These are phyloP conservation scores for Dianthus caryophyllus DNA, from an alignment of 148 eudicot species.

Conservation along the genomic window DNA sequence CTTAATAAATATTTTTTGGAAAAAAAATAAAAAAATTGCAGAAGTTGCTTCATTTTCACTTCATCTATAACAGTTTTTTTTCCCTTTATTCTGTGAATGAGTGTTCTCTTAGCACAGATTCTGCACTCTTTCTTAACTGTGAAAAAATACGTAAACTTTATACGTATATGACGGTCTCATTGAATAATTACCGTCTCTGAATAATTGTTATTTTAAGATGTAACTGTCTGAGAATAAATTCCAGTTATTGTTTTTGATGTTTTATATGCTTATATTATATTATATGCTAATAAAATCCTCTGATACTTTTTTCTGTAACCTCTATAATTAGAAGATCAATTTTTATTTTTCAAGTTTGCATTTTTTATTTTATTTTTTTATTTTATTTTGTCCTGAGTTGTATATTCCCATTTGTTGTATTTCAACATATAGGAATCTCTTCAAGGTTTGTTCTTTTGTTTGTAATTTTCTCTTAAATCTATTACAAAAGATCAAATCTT, in stretches of 20 bases:
- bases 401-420: not conserved
- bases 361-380: not conserved
- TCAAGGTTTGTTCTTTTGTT: conserved; percentile 1
- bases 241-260: not conserved
- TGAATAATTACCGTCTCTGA: not conserved
- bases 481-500: not conserved
- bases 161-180: too few species aligned
- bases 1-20: conserved; percentile 14
- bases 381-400: conserved; percentile 1
- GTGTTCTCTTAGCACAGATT: conserved; percentile 31
- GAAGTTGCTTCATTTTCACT: conserved; percentile 37
- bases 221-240: not conserved
- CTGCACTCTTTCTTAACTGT: conserved; percentile 15
- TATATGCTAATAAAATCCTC: not conserved
- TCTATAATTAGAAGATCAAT: conserved; percentile 20
- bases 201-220: conserved; percentile 7
- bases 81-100: conserved; percentile 25
- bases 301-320: not conserved
- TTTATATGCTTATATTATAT: not conserved
- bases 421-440: not conserved
- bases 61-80: conserved; percentile 21
- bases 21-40: conserved; percentile 13
- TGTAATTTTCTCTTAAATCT: conserved; percentile 8
- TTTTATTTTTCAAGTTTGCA: conserved; percentile 11
- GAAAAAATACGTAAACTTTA: not conserved